These are phyloP conservation scores for Tolypocladium tropicale DNA, from an alignment of 2,329 filamentous ascomycete genomes.

Conservation along the genomic window DNA sequence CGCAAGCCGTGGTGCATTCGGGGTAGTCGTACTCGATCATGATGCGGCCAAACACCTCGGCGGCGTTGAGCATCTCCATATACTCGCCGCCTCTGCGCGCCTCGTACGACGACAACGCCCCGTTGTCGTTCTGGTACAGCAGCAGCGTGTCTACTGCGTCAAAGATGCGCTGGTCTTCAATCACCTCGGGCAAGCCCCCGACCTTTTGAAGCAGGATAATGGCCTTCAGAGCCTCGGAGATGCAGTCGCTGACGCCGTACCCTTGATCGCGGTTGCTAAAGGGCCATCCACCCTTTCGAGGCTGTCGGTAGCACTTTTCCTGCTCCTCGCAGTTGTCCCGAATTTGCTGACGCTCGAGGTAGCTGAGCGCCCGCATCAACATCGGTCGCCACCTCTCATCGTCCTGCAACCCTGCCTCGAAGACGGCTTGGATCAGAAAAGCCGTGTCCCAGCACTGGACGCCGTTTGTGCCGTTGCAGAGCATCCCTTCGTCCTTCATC, in stretches of 20 bases:
- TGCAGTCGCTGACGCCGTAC: conserved; percentile 92
- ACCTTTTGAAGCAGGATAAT: conserved; percentile 76
- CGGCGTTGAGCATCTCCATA: conserved; percentile 83
- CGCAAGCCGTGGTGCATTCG: conserved; percentile 91
- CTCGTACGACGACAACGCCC: conserved; percentile 88
- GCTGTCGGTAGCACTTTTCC: conserved; percentile 76
- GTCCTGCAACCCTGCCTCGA: conserved; percentile 68
- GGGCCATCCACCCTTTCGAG: conserved; percentile 87
- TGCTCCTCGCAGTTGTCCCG: conserved; percentile 71
- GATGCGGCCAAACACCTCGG: conserved; percentile 91
- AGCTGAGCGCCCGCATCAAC: conserved; percentile 71
- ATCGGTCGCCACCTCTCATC: conserved; percentile 72
- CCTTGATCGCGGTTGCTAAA: conserved; percentile 91
- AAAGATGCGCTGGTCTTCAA: conserved; percentile 69
- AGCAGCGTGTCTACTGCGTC: conserved; percentile 86
- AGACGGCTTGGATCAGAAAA: conserved; percentile 74
- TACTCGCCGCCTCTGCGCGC: conserved; percentile 65
- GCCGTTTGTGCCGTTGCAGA: conserved; percentile 95
- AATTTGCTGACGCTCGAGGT: conserved; percentile 87
- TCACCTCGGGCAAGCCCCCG: conserved; percentile 60
- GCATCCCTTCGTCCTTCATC: conserved; percentile 86
- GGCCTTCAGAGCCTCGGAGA: conserved; percentile 80
- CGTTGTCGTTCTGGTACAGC: conserved; percentile 78
- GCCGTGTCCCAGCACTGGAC: conserved; percentile 96
- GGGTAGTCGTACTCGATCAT: conserved; percentile 99